These are phyloP conservation scores for Amylostereum areolatum DNA, from an alignment of 1,284 basidiomycete genomes.

Conservation along the genomic window DNA sequence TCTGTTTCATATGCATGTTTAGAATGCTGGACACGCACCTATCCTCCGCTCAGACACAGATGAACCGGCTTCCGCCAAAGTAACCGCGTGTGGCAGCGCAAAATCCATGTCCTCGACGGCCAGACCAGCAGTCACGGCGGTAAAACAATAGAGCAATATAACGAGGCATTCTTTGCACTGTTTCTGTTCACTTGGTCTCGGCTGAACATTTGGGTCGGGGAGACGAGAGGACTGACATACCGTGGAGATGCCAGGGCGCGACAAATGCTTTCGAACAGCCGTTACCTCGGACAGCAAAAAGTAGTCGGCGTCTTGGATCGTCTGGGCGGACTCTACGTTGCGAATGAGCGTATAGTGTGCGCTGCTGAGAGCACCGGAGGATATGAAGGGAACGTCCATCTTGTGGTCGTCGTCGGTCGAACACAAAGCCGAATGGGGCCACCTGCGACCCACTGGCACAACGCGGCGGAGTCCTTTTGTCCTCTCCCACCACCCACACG, in stretches of 20 bases:
- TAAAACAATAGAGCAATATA: slow-evolving; percentile 62
- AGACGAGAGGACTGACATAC: slow-evolving; percentile 33
- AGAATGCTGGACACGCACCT: slow-evolving; percentile 34
- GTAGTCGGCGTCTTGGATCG: slow-evolving; percentile 51
- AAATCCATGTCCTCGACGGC: slow-evolving; percentile 46
- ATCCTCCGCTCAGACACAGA: slow-evolving; percentile 60
- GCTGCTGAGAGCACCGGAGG: slow-evolving; percentile 69
- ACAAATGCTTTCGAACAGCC: slow-evolving; percentile 44
- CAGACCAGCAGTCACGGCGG: slow-evolving; percentile 38
- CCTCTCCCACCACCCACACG: too few species aligned
- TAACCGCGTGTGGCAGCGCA: slow-evolving; percentile 65
- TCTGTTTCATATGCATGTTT: not conserved
- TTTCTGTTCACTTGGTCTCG: slow-evolving; percentile 31
- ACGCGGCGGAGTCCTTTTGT: too few species aligned
- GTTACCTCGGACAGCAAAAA: slow-evolving; percentile 52
- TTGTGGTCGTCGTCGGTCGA: not conserved
- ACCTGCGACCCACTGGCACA: too few species aligned
- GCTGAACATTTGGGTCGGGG: slow-evolving; percentile 2
- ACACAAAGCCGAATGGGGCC: not conserved
- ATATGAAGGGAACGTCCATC: slow-evolving; percentile 70
- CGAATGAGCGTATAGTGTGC: slow-evolving; percentile 68
- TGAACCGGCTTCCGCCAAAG: slow-evolving; percentile 60
- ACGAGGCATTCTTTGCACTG: slow-evolving; percentile 58
- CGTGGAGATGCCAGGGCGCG: slow-evolving; percentile 38
- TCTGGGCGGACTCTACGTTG: slow-evolving; percentile 55